A percentile compares a stretch with the other conserved stretches of the same genome.
Conservation (phyloP, 169 alveolate species). For the Cryptosporidium muris region DNA sequence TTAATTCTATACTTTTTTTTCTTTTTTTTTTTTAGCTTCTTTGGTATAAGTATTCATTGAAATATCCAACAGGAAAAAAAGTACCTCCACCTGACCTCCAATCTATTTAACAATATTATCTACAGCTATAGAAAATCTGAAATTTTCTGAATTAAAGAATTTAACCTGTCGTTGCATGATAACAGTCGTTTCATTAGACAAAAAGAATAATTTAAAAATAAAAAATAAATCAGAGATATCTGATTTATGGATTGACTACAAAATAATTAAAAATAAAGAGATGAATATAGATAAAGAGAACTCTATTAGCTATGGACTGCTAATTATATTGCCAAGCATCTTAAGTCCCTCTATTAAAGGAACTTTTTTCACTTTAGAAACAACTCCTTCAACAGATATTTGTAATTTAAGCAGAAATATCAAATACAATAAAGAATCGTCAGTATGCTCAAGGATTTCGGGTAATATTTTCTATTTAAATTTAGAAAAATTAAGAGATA, state of each 20-base stretch:
- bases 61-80: conserved; percentile 28
- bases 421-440: neutral
- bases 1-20: neutral
- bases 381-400: neutral
- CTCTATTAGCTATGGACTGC: neutral
- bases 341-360: conserved; percentile 22
- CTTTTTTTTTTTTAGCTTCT: conserved; percentile 19
- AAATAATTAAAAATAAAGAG: conserved; percentile 1
- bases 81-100: conserved; percentile 29
- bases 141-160: neutral
- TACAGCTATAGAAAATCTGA: too few species aligned
- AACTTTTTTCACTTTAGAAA: conserved; percentile 18
- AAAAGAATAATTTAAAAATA: neutral
- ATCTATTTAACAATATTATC: conserved; percentile 4
- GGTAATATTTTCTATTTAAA: conserved; percentile 9
- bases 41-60: conserved; percentile 45
- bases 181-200: conserved; percentile 30
- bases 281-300: neutral
- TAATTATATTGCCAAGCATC: neutral
- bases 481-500: conserved; percentile 2
- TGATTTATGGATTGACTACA: conserved; percentile 26
- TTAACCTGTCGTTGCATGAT: conserved; percentile 51
- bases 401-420: too few species aligned
- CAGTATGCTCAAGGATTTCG: neutral
- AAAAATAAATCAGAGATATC: neutral